Base-by-base conservation (phyloP, 164 flowering plant genomes). In the Dillenia turbinata region DNA sequence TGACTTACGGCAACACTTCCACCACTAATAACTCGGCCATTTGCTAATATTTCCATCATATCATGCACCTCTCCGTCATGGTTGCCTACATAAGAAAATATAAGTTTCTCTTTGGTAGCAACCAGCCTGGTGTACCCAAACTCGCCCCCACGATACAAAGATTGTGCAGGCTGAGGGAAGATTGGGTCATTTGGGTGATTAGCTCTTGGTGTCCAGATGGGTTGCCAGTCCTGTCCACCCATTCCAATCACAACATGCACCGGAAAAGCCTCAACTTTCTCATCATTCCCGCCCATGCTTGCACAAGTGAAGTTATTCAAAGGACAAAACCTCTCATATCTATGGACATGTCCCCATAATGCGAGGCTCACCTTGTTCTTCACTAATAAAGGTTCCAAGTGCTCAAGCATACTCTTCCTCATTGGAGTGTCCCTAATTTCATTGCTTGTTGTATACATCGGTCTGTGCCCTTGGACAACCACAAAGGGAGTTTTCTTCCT, bases 221-320 rank as follows among this genome's bases (percentile, higher is more conserved):
- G 85, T 66, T 95, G 99, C 94, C 94, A 90, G 79, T 95, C 97
- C 67, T 92, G 96, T 16, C 97, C 99, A 0, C 75, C 98, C 99
- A 95, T 95, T 8, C 99, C 99, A 55, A 95, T 95, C 77, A 92
- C 99, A 47, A 83, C 69, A 70, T 95, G 99, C 52, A 92, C 83
- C 0, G 98, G 93, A 12, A 71, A 71, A 50, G 67, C 73, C 58
- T 77, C 73, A 52, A 63, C 15, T 3, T 62, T 44, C 50, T 73
- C 64, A 50, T 71, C 74, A 50, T 71, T 14, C 17, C 17, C 13
- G 16, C 64, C 80, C 62, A 64, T 62, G 47, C 70, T 62, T 51
- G 90, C 98, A 70, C 99, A 95, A 5, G 90, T 90, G 71, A 61
- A 85, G 74, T 92, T 95, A 49, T 76, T 85, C 66, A 92, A 10